Percentiles rank a stretch among this genome's conserved stretches.
phyloP scores from a whole-genome alignment of 495 filamentous ascomycete species.

The Haplographium delicatum region DNA sequence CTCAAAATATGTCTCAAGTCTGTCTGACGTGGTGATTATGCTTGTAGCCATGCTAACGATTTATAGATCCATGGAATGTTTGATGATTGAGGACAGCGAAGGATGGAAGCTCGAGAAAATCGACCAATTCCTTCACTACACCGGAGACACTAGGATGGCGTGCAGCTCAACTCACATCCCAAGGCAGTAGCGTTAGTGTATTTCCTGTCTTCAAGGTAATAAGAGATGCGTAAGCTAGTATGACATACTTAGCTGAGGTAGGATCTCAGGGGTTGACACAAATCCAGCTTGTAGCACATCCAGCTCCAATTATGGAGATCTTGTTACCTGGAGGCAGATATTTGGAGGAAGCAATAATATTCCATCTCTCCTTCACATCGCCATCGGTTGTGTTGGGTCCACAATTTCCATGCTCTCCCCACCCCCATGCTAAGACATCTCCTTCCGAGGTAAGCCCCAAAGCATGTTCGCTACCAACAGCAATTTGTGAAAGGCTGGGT shows the following conservation, averaged over 20 bases:
- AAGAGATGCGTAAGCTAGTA: no score
- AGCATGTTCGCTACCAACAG: slow-evolving; percentile 83
- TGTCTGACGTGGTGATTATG: neutral
- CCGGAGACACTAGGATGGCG: no score
- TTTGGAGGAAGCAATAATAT: slow-evolving; percentile 49
- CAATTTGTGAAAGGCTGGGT: slow-evolving; percentile 48
- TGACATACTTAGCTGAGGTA: neutral
- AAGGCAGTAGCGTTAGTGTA: no score
- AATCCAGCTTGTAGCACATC: slow-evolving; percentile 87
- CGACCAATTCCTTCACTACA: neutral
- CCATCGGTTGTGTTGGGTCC: slow-evolving; percentile 55
- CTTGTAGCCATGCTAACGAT: slow-evolving; percentile 16
- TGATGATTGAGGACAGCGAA: slow-evolving; percentile 30
- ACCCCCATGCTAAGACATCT: slow-evolving; percentile 75
- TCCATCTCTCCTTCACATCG: slow-evolving; percentile 60
- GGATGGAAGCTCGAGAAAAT: neutral
- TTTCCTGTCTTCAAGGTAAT: no score
- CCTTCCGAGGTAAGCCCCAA: slow-evolving; percentile 60
- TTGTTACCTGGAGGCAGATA: slow-evolving; percentile 36
- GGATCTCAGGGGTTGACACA: slow-evolving; percentile 32
- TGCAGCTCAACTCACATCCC: no score
- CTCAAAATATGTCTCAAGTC: slow-evolving; percentile 60
- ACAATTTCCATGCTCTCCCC: slow-evolving; percentile 98
- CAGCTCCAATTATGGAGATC: slow-evolving; percentile 62
- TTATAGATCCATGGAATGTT: slow-evolving; percentile 51